Base-by-base conservation (phyloP, 768 basidiomycete genomes). In the Daedaleopsis nitida region DNA sequence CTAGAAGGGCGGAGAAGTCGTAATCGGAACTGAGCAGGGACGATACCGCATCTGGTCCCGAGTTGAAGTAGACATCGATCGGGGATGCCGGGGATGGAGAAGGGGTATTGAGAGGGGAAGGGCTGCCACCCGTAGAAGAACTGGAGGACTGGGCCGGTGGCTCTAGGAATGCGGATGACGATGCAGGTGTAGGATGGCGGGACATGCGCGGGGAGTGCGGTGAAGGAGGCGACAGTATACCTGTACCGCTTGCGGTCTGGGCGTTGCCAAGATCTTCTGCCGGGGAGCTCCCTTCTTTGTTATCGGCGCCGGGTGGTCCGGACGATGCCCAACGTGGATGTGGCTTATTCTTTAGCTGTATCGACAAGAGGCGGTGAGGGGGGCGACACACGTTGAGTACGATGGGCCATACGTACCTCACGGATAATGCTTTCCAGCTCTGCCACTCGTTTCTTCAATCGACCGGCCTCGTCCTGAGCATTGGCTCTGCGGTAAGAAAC, bases 351-450 rank as follows among this genome's bases (percentile, higher is more conserved):
- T 88, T 89, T 58, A 92, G 71, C 84, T 92, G 55, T 43, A 48
- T 42, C 12, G 21, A 51, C 39, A 8, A 43, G n/a, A 27, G 45
- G 64, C 11, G 58, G 53, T 39, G 1, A 24, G 13, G 21, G n/a
- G 7, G 19, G 19, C 19, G 13, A 24, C 21, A 14, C 19, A 38
- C 38, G 44, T 47, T 43, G 27, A 52, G 43, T n/a, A 42, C 17
- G 12, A 39, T 37, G 34, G 43, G 21, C 32, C 10, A 43, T 12
- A 21, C 43, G 51, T 39, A 86, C 88, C 79, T 89, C 89, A n/a
- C 91, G 84, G 62, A 93, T 88, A 39, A 92, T 89, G 53, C 88
- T 87, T 73, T 94, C 91, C 0, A 94, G 80, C 67, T 94, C 91
- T 27, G 90, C 90, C 23, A 93, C 87, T 49, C 91, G 84, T 62